Evolutionary conservation across 1,139 yeast genomes (phyloP), one percentile per base, ranked within the genome.

Genomic region (Kodamaea plutei): DNA sequence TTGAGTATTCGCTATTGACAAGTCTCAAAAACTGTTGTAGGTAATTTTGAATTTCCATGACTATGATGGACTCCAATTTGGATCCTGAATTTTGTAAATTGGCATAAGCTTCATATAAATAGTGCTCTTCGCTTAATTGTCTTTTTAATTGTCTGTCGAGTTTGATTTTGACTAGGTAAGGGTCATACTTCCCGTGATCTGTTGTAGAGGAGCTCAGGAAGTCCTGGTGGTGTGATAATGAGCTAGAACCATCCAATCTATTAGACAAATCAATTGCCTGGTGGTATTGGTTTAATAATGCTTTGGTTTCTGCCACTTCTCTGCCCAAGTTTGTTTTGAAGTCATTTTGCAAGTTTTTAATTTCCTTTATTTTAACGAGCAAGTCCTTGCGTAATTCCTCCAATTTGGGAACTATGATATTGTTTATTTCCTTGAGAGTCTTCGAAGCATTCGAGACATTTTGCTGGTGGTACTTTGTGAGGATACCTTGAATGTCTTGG

Each of bases 71-170:
- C 57, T 89, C 97, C 43, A 93, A 71, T 51, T 88, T 93, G 37
- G 83, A 79, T 28, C 95, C 96, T 1, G 95, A 84, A 24, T 76
- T 75, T 60, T 91, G 96, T 44, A 89, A 68, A 56, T 91, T 89
- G 42, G 79, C 70, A 52, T 76, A 89, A 0, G 97, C 96, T 50
- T 88, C 95, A 47, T 85, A 84, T 32, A 91, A 66, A 47, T 80
- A 82, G 54, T 82, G 83, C 54, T 91, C 97, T 55, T 88, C 96
- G 15, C 72, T 72, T 29, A 91, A 57, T 54, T 87, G 95, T 42
- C 72, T 73, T 44, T 74, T 78, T 48, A 91, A 72, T 53, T 84
- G 94, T 50, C 78, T 71, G 44, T 89, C 96, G 45, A 89, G 65
- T 24, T 68, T 61, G 26, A 77, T 63, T 54, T 84, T 85, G 25